Evolutionary conservation across 1,139 yeast species (phyloP), one percentile per base, ranked within the genome.

Genomic region (Arxiozyma telluris): DNA sequence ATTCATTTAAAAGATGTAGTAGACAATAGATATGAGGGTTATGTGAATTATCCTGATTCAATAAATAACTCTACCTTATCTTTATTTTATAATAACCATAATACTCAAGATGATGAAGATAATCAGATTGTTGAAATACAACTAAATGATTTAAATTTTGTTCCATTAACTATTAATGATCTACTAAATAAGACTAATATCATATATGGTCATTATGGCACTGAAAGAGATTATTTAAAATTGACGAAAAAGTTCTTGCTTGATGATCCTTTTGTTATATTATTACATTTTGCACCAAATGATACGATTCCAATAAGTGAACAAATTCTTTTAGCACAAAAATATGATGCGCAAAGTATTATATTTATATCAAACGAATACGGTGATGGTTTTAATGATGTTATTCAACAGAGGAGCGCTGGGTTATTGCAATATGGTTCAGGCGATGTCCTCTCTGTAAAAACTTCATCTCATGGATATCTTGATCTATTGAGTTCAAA

Each of bases 381-480:
- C 34, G 61, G 59, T 2, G 59, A 59, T 3, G 61, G 58, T 42
- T 59, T 60, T 44, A 61, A 68, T 58, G 81, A 78, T 49, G 74
- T 81, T 0, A 80, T 86, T 30, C 84, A 84, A 64, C 78, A 81
- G 55, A 78, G 77, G 27, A 77, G 87, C 55, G 87, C 86, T 2
- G 95, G 85, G 0, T 73, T 83, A 43, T 75, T 85, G 0, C 82
- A 87, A 55, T 72, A 75, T 55, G 78, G 81, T 55, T 82, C 94
- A 0, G 98, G 98, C 1, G 95, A 89, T 66, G 79, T 88, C 2
- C 69, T 87, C 23, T 78, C 86, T 1, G 25, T 34, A 15, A 95
- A 96, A 0, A 96, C 94, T 0, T 84, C 87, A 84, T 74, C 85
- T 0, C 73, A 84, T 1, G 71, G 73, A n/a, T 57, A 63, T 15